Base-by-base conservation (phyloP, 2,329 filamentous ascomycete genomes). In the Mycocentrospora acerina region DNA sequence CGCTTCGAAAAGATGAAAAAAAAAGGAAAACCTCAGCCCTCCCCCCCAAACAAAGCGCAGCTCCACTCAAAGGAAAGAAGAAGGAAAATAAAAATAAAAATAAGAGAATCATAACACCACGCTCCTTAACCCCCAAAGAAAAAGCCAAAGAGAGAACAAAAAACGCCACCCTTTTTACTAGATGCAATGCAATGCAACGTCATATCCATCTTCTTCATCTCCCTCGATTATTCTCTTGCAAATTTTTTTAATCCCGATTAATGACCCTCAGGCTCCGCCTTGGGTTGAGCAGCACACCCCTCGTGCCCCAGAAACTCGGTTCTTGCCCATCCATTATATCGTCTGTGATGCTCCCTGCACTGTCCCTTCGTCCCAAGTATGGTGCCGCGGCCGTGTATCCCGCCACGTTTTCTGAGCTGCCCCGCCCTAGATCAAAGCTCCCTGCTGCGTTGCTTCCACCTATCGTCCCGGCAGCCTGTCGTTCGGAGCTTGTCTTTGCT, bases 221-320 rank as follows among this genome's bases (percentile, higher is more conserved):
- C 37, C 31, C 24, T 27, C 31, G 18, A 10, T 3, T 24, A 27
- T 24, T 33, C 14, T 15, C 19, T 14, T 29, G 36, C 17, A 10
- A 19, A 19, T 11, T 13, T 33, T 33, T 33, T 71, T 57, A 77
- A 55, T 76, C 74, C 53, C 71, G 55, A 61, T 88, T 88, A 15
- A 87, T 82, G 24, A 88, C 83, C 56, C 82, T 72, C 68, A 88
- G 67, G 54, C 82, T 86, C 57, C 84, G 71, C 55, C 83, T 73
- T 15, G 84, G 84, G 44, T 83, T 83, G 65, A 88, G 64, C 55
- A 87, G 67, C 18, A 86, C 82, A 33, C 77, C 68, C 37, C 47
- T 63, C n/a, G 67, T 60, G 1, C 72, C 85, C 62, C 86, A 81
- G 67, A 88, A 89, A 41, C 77, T 85, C 43, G 85, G 85, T 61